Base-by-base conservation (phyloP, 2,329 filamentous ascomycete genomes). In the Juglanconis oblonga region DNA sequence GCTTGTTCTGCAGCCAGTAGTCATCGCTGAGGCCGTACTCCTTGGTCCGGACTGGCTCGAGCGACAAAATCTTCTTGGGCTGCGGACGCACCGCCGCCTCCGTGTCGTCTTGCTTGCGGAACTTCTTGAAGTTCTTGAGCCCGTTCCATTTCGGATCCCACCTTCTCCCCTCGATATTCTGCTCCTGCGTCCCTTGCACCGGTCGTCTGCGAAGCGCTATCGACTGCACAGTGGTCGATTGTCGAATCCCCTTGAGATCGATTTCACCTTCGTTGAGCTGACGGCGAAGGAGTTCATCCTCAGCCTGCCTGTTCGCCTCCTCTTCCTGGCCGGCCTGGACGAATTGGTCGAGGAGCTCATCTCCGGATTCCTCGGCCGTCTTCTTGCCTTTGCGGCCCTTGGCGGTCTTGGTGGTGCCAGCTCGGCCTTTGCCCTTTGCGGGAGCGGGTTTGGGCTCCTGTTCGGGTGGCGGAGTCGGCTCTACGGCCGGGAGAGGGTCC, bases 71-170 rank as follows among this genome's bases (percentile, higher is more conserved):
- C 38, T 90, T 76, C 57, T 76, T 77, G 33, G 76, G 72, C 2
- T 68, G 64, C 5, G 65, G 65, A 5, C 55, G 55, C 24, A 31
- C 45, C 36, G 52, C 48, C n/a, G 44, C 51, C 14, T 52, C 36
- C 2, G 17, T 14, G 24, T 82, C 82, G 31, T 84, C 87, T 56
- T 84, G 80, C 57, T 79, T 81, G 29, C 82, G 81, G 70, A 99
- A 99, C 67, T 86, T 90, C 73, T 99, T 99, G 77, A 97, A 99
- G 70, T 99, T 98, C 74, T 92, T 94, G 48, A 94, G 83, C 0
- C 94, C 95, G 70, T 97, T 96, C 95, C 95, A 99, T 44, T 81
- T 82, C 1, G 91, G 87, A 65, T 97, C 85, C 93, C 94, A 97
- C 45, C 91, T 82, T 5, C 81, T 80, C 48, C 79, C 77, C 1